Evolutionary conservation across 2,329 filamentous ascomycete genomes (phyloP).

Genomic region (Aureobasidium leucospermi): DNA sequence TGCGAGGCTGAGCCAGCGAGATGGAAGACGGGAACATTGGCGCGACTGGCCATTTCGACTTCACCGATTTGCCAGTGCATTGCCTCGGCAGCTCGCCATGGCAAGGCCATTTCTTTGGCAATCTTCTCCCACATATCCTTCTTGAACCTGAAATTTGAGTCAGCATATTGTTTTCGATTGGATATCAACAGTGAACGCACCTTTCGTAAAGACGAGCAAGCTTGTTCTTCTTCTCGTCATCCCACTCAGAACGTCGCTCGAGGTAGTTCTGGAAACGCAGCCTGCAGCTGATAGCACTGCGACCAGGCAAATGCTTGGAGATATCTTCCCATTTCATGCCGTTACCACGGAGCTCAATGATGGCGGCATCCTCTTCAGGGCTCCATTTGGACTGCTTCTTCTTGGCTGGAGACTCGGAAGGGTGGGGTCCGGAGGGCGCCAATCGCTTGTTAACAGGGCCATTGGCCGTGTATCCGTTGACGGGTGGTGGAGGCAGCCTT

Average conservation of each 20-base stretch:
- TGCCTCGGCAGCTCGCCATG: constrained; percentile 90
- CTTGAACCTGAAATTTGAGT: constrained; percentile 63
- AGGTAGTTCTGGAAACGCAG: constrained; percentile 97
- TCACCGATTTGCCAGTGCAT: constrained; percentile 98
- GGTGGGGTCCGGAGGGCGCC: constrained; percentile 39
- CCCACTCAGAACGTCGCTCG: constrained; percentile 87
- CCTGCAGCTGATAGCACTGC: constrained; percentile 89
- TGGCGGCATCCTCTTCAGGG: constrained; percentile 82
- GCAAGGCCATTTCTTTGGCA: constrained; percentile 87
- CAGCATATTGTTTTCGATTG: not conserved
- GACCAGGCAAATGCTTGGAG: constrained; percentile 78
- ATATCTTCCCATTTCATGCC: constrained; percentile 99
- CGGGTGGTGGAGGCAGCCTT: constrained; percentile 17
- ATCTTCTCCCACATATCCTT: constrained; percentile 97
- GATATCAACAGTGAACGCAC: constrained; percentile 44
- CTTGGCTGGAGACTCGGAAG: constrained; percentile 64
- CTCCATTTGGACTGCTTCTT: constrained; percentile 98
- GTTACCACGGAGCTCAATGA: constrained; percentile 81
- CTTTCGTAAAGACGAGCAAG: constrained; percentile 90
- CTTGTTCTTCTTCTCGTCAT: constrained; percentile 96
- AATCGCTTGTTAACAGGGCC: constrained; percentile 29
- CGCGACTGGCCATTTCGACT: constrained; percentile 84
- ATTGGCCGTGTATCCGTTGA: constrained; percentile 5
- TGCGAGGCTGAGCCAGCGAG: constrained; percentile 27
- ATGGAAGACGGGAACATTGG: constrained; percentile 80